These are phyloP conservation scores for Debaryomyces sp. DNA, from an alignment of 1,139 yeast species.

Conservation along the genomic window DNA sequence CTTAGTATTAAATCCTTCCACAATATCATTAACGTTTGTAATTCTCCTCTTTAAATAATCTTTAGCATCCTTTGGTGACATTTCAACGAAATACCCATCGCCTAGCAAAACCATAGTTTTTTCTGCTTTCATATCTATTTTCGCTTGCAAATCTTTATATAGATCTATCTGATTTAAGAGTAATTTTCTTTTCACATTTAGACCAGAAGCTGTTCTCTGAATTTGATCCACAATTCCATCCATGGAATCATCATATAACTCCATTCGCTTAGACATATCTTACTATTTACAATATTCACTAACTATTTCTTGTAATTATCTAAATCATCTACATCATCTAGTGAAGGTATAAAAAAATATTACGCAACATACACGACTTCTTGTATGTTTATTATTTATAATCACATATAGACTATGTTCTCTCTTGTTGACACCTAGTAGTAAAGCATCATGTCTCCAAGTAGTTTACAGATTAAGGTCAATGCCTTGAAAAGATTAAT, in stretches of 20 bases:
- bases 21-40: slow-evolving; percentile 35
- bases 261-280: background rate
- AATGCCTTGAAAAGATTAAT: slow-evolving; percentile 73
- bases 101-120: slow-evolving; percentile 54
- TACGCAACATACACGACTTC: slow-evolving; percentile 3
- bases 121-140: slow-evolving; percentile 12
- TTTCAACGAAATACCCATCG: slow-evolving; percentile 61
- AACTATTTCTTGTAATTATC: background rate
- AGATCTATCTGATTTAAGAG: slow-evolving; percentile 17
- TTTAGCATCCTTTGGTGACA: slow-evolving; percentile 45
- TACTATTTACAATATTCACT: background rate
- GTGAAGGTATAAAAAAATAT: background rate
- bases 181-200: slow-evolving; percentile 16
- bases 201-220: slow-evolving; percentile 16
- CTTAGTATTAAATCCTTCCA: slow-evolving; percentile 41
- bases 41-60: slow-evolving; percentile 46
- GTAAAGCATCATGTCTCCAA: slow-evolving; percentile 61
- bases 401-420: background rate
- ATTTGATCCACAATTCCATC: slow-evolving; percentile 15
- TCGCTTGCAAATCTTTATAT: slow-evolving; percentile 12
- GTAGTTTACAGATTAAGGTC: slow-evolving; percentile 73
- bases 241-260: slow-evolving; percentile 4
- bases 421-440: background rate
- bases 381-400: background rate
- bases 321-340: background rate